A percentile compares a stretch with the other conserved stretches of the same genome.
phyloP scores from a whole-genome alignment of 306 rosid species.

The Ochetophila trinervis region DNA sequence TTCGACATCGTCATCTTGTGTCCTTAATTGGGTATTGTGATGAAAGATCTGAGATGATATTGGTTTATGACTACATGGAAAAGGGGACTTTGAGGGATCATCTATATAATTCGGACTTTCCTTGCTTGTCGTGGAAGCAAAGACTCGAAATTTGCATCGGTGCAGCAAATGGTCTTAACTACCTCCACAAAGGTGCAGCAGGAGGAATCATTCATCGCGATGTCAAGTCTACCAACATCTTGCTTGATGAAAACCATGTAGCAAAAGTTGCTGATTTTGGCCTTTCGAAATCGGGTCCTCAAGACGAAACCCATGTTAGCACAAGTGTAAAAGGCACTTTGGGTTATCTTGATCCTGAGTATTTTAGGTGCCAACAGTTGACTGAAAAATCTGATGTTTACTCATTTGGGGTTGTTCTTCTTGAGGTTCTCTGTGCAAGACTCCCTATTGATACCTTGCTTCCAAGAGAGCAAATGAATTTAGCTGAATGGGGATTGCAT shows the following conservation, averaged over 20 bases:
- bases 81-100: constrained; percentile 53
- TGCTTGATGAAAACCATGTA: constrained; percentile 38
- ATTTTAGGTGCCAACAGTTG: constrained; percentile 38
- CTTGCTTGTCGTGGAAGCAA: constrained; percentile 47
- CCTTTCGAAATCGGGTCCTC: constrained; percentile 40
- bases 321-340: constrained; percentile 51
- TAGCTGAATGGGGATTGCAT: constrained; percentile 53
- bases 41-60: constrained; percentile 53
- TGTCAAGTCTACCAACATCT: constrained; percentile 52
- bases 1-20: constrained; percentile 48
- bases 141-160: constrained; percentile 60
- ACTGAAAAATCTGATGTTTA: constrained; percentile 53
- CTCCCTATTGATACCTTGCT: constrained; percentile 38
- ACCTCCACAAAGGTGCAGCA: constrained; percentile 51
- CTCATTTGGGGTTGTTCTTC: constrained; percentile 52
- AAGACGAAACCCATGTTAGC: constrained; percentile 47
- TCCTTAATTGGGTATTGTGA: constrained; percentile 57
- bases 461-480: constrained; percentile 43
- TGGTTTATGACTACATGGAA: constrained; percentile 55
- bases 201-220: constrained; percentile 55
- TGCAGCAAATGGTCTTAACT: constrained; percentile 51
- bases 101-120: constrained; percentile 31
- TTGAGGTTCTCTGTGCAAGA: constrained; percentile 51
- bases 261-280: constrained; percentile 63
- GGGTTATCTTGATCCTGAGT: constrained; percentile 57